Conservation (phyloP, 768 basidiomycete genomes). For the Kwoniella heveanensis region DNA sequence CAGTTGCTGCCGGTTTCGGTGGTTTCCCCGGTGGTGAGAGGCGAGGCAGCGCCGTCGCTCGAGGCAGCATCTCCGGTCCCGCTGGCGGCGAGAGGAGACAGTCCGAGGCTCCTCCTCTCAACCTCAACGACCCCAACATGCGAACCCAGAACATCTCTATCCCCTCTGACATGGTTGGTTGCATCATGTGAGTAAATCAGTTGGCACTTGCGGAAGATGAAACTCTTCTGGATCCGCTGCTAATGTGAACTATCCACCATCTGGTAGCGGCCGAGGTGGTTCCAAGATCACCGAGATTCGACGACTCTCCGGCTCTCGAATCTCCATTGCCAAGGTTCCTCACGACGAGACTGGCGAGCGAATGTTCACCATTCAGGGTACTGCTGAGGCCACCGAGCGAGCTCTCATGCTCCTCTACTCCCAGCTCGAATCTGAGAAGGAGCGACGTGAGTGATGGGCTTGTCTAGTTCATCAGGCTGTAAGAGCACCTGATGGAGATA, state of each 20-base stretch:
- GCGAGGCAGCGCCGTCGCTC: slow-evolving; percentile 27
- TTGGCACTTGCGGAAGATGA: too few relatives aligned
- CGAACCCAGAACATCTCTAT: slow-evolving; percentile 99
- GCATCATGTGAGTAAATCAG: slow-evolving; percentile 56
- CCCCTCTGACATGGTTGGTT: slow-evolving; percentile 95
- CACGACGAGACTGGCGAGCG: slow-evolving; percentile 98
- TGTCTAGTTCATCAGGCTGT: too few relatives aligned
- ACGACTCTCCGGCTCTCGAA: slow-evolving; percentile 94
- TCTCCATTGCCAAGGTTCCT: slow-evolving; percentile 98
- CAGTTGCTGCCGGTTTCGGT: slow-evolving; percentile 47
- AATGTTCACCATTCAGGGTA: slow-evolving; percentile 97
- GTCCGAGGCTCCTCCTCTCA: slow-evolving; percentile 27
- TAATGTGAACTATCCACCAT: slow-evolving; percentile 40
- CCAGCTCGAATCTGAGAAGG: slow-evolving; percentile 66
- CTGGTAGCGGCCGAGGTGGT: slow-evolving; percentile 92
- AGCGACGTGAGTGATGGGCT: slow-evolving; percentile 75
- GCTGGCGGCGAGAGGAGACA: slow-evolving; percentile 53
- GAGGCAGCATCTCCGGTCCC: slow-evolving; percentile 64
- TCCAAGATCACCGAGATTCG: slow-evolving; percentile 99
- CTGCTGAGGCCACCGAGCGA: slow-evolving; percentile 95
- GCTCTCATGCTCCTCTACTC: slow-evolving; percentile 96
- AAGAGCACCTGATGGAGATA: too few relatives aligned
- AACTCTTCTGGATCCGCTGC: too few relatives aligned
- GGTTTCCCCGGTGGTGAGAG: slow-evolving; percentile 35
- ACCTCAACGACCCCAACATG: slow-evolving; percentile 65